phyloP scores from a whole-genome alignment of 257 asterid species.

The Oldenlandia corymbosa region DNA sequence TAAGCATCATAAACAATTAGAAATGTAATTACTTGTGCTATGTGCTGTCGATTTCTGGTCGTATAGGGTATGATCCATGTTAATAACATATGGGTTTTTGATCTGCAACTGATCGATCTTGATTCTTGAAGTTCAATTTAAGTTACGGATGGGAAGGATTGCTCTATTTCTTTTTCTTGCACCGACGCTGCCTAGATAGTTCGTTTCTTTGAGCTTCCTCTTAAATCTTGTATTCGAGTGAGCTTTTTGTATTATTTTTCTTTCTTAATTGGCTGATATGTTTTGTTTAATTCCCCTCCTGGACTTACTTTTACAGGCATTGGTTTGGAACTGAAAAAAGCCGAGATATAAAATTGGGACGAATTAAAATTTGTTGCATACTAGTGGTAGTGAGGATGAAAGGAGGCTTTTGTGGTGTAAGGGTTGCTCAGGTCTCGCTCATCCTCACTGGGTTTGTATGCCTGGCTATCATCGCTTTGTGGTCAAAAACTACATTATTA shows the following conservation, averaged over 20 bases:
- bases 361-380: conserved; percentile 26
- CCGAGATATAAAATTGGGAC: conserved; percentile 10
- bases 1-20: background rate
- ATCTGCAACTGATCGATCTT: background rate
- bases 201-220: background rate
- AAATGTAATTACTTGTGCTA: background rate
- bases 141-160: background rate
- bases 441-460: conserved; percentile 66
- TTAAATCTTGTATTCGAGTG: background rate
- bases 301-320: conserved; percentile 1
- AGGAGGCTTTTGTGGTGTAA: conserved; percentile 69
- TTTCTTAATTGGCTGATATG: no score
- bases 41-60: background rate
- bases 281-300: background rate
- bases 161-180: background rate
- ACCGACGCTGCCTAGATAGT: background rate
- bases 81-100: background rate
- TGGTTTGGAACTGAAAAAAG: conserved; percentile 3
- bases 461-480: conserved; percentile 51
- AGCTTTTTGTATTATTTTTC: background rate
- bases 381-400: conserved; percentile 59
- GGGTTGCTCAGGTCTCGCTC: conserved; percentile 67
- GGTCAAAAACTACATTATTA: conserved; percentile 58
- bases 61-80: background rate
- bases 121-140: background rate